Base-by-base conservation (phyloP, 2,329 filamentous ascomycete species). In the Apiospora sp. region DNA sequence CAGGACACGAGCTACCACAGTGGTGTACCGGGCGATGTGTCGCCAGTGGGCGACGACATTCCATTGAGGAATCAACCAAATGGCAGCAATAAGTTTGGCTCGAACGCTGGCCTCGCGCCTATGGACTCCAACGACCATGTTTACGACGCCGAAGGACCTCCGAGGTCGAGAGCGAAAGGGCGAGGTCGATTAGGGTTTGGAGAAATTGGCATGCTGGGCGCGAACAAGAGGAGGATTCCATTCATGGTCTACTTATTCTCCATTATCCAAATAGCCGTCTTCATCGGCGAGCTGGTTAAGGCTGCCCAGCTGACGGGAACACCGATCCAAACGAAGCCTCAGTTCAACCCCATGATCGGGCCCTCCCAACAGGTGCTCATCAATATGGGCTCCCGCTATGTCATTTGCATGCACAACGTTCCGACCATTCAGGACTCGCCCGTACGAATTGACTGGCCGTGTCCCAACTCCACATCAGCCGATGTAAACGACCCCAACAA, bases 261-360 rank as follows among this genome's bases (percentile, higher is more conserved):
- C 3, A 71, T 91, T 43, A 88, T 93, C 16, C 95, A 98, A 81
- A 84, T 96, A 27, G 90, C 87, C 22, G 94, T 98, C 41, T 99
- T 99, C 80, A 93, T 98, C 75, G 94, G 88, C 70, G 94, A 98
- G 84, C 86, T 99, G 74, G 92, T 93, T 68, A 94, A 92, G 80
- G 97, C 95, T 92, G 93, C 88, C 70, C 87, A 92, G 76, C 84
- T 95, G 43, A 98, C 96, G 0, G 93, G 93, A 71, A 92, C 92
- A 34, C 89, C 92, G 27, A 94, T 94, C 79, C 89, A 91, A 84
- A 95, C 91, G 70, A 90, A 96, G 72, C 96, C 96, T 1, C 88
- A 88, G 22, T 97, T 99, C 85, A 99, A 98, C 84, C 93, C 94
- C 73, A 98, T 99, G 94, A 98, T 99, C 79, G 96, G 96, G 0